Percentiles rank a stretch among this genome's conserved stretches.
phyloP scores from a whole-genome alignment of 2,329 filamentous ascomycete genomes.

The Aspergillus pseudoviridinutans region DNA sequence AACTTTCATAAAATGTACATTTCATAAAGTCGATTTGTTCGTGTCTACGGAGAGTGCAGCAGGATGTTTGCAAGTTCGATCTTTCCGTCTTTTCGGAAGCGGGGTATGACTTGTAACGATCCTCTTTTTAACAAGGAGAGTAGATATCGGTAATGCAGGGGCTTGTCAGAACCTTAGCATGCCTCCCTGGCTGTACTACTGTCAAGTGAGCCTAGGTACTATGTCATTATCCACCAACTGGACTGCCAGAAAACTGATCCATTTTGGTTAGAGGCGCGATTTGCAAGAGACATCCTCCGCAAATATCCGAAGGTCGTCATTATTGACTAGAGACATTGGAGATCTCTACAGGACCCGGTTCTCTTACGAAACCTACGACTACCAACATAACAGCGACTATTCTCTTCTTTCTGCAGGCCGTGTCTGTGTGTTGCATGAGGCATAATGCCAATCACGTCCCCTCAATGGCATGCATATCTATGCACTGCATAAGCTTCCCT shows the following conservation, averaged over 20 bases:
- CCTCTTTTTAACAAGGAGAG: background rate
- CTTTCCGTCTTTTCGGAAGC: background rate
- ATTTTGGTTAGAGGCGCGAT: background rate
- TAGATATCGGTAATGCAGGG: background rate
- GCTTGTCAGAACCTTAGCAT: background rate
- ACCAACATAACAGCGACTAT: background rate
- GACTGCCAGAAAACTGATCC: background rate
- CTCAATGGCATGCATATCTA: too few species aligned
- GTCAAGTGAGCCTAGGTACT: background rate
- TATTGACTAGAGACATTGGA: background rate
- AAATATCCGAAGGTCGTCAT: background rate
- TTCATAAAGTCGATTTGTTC: too few species aligned
- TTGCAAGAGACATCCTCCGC: background rate
- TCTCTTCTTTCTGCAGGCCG: background rate
- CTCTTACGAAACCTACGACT: background rate
- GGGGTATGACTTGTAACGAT: background rate
- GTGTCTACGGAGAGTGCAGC: too few species aligned
- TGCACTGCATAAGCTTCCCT: background rate
- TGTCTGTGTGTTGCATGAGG: background rate
- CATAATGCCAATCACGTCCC: too few species aligned
- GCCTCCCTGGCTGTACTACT: background rate
- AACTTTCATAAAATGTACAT: too few species aligned
- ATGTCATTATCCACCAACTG: background rate
- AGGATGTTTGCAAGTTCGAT: too few species aligned
- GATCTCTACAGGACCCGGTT: background rate